phyloP scores from a whole-genome alignment of 2,329 filamentous ascomycete species.

The Sporothrix euskadiensis region DNA sequence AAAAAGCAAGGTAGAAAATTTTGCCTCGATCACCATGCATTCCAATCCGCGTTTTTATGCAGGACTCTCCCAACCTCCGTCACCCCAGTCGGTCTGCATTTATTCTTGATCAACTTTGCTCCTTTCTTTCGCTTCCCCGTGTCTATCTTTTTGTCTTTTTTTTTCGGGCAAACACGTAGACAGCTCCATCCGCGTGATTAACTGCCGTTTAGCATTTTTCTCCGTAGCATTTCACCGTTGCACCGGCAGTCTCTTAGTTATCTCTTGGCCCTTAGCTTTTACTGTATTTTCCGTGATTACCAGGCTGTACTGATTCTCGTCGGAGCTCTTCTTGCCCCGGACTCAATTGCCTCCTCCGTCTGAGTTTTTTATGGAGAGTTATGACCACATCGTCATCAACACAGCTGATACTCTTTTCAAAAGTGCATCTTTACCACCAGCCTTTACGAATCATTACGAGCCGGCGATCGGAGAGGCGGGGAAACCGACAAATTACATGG shows the following conservation, averaged over 20 bases:
- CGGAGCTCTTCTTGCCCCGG: not conserved
- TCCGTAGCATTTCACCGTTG: not conserved
- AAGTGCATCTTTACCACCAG: not conserved
- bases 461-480: not conserved
- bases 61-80: not conserved
- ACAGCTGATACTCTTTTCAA: not conserved
- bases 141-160: not conserved
- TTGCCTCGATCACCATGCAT: conserved; percentile 18
- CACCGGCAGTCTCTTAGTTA: not conserved
- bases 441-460: not conserved
- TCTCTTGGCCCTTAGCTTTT: conserved; percentile 3
- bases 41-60: not conserved
- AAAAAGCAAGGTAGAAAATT: not conserved
- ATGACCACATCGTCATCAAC: not conserved
- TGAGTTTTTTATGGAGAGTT: not conserved
- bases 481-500: not conserved
- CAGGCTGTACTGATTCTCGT: not conserved
- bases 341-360: not conserved
- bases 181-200: not conserved
- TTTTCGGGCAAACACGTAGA: not conserved
- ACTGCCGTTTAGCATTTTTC: not conserved
- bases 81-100: not conserved
- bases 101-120: not conserved
- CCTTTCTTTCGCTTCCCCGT: not conserved
- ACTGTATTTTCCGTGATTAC: not conserved